A percentile compares a stretch with the other conserved stretches of the same genome.
Evolutionary conservation across 495 filamentous ascomycete genomes (phyloP).

Genomic region (Daldinia childiae): DNA sequence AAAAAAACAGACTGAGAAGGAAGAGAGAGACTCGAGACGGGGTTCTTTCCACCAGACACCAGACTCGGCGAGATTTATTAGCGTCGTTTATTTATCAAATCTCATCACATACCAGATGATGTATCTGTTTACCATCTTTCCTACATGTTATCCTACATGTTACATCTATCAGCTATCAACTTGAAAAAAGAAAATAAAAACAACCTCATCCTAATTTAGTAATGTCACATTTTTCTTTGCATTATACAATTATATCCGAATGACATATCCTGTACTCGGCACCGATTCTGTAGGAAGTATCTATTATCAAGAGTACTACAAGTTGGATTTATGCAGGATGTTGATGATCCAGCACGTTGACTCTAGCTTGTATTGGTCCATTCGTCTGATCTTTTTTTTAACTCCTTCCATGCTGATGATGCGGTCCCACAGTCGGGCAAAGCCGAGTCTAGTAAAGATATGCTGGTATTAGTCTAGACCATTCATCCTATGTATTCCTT

Average conservation of each 20-base stretch:
- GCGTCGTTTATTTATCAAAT: background rate
- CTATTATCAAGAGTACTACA: background rate
- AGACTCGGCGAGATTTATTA: background rate
- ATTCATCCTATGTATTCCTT: background rate
- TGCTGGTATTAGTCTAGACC: background rate
- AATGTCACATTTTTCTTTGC: background rate
- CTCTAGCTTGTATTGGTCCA: slow-evolving; percentile 25
- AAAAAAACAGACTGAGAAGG: background rate
- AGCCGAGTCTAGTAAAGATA: slow-evolving; percentile 10
- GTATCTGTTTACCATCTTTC: background rate
- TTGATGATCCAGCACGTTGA: slow-evolving; percentile 7
- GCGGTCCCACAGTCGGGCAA: slow-evolving; percentile 1
- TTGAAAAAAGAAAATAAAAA: background rate
- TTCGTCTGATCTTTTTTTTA: slow-evolving; percentile 24
- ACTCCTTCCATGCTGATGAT: slow-evolving; percentile 8
- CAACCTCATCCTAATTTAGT: background rate
- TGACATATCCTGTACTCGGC: background rate
- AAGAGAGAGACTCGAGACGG: slow-evolving; percentile 3
- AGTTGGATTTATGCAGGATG: slow-evolving; percentile 23
- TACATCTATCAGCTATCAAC: background rate
- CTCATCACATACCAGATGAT: slow-evolving; percentile 2
- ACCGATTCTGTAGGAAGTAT: background rate
- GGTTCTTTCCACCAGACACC: background rate
- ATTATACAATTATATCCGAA: background rate
- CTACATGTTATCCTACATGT: background rate